Evolutionary conservation across 2,329 filamentous ascomycete species (phyloP), one percentile per base, ranked within the genome.

Genomic region (Berkeleyomyces rouxiae): DNA sequence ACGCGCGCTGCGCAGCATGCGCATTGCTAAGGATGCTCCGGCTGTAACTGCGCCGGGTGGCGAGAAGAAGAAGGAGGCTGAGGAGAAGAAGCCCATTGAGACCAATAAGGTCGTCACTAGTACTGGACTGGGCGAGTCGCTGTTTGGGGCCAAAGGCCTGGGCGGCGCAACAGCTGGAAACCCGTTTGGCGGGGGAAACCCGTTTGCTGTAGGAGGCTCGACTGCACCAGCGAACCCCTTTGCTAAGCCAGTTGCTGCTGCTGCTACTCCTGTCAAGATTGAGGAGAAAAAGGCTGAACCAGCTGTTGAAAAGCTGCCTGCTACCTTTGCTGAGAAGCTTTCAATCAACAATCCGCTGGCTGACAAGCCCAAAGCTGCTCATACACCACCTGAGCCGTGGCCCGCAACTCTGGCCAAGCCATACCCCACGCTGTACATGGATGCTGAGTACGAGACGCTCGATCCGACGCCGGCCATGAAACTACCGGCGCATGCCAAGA

Each of bases 371-470:
- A 58, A 58, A 23, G 65, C 71, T 13, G 69, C 72, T 42, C 69
- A 71, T 0, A 75, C 80, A 0, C 82, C 90, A 67, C 86, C 89
- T 7, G 97, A 91, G 91, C 92, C 92, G 0, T 70, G 79, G 10
- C 74, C 78, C 46, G 77, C 82, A 1, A 74, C 79, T 0, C 85
- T 88, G 67, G 87, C 89, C 0, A 65, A 77, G 1, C 77, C 90
- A 0, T 97, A 91, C 73, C 86, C 89, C 0, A 75, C 81, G 39
- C 87, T 86, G 70, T 88, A 90, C 75, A 83, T 92, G 53, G 93
- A 97, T 68, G 92, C 92, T 60, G 92, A 96, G 70, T 95, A 89
- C 74, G 93, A 99, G 73, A 88, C 87, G 3, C 81, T 97, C 36
- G 88, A 89, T 66, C 83, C 67, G 68, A 77, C 70, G 2, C 79